Conservation (phyloP, 345 rosid genomes). For the Gossypium anomalum region DNA sequence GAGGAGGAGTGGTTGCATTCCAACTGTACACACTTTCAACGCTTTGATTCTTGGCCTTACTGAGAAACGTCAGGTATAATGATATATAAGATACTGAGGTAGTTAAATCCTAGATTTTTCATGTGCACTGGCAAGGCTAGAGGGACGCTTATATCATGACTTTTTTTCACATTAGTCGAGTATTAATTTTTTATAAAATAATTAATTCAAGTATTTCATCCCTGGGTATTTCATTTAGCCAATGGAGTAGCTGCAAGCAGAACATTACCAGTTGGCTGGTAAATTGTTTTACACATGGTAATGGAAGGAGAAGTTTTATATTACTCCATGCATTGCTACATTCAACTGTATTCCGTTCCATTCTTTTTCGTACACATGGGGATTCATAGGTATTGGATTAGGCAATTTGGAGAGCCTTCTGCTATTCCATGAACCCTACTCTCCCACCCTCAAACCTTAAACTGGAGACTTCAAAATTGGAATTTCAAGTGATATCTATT, state of each 20-base stretch:
- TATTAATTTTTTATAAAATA: background rate
- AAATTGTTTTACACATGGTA: background rate
- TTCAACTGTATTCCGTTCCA: background rate
- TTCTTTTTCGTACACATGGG: background rate
- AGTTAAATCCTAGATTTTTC: slow-evolving; percentile 2
- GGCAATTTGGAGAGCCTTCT: background rate
- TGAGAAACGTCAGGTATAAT: slow-evolving; percentile 78
- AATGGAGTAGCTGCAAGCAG: background rate
- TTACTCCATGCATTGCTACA: background rate
- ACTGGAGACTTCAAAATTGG: background rate
- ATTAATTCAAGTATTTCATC: background rate
- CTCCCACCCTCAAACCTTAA: background rate
- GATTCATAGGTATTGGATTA: background rate
- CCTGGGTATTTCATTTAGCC: background rate
- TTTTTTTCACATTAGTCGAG: background rate
- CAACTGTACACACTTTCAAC: slow-evolving; percentile 85
- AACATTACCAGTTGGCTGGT: background rate
- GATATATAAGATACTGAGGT: background rate
- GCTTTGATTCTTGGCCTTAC: slow-evolving; percentile 89
- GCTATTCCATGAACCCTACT: background rate
- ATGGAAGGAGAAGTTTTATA: background rate
- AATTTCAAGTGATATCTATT: background rate
- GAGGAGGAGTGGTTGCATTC: slow-evolving; percentile 90
- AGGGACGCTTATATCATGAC: background rate
- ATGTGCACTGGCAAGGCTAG: background rate